Evolutionary conservation across 225 moss, liverwort and hornwort genomes (phyloP).

Genomic region (Physcomitrium patens): DNA sequence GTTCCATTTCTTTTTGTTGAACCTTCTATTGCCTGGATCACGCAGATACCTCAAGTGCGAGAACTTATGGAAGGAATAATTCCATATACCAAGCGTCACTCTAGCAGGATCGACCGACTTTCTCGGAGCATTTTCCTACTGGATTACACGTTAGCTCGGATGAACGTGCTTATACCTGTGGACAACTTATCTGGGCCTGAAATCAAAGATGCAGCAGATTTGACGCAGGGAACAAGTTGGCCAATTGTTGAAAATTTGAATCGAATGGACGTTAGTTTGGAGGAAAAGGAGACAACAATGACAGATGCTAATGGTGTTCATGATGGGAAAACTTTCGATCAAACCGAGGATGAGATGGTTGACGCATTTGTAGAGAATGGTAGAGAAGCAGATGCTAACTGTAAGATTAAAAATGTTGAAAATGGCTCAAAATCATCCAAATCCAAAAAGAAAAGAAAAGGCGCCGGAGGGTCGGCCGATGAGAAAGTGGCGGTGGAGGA

Average conservation of each 20-base stretch:
- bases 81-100: constrained; percentile 88
- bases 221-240: constrained; percentile 51
- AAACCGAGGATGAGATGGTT: constrained; percentile 34
- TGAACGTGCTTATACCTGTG: constrained; percentile 62
- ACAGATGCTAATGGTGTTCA: constrained; percentile 18
- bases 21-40: constrained; percentile 1
- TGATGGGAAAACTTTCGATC: constrained; percentile 13
- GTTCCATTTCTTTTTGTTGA: neutral
- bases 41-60: constrained; percentile 80
- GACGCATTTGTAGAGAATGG: constrained; percentile 21
- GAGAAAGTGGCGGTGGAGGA: constrained; percentile 4
- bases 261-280: constrained; percentile 1
- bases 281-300: constrained; percentile 16
- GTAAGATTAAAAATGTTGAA: neutral
- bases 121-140: constrained; percentile 77
- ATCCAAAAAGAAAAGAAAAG: constrained; percentile 8
- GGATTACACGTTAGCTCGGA: constrained; percentile 74
- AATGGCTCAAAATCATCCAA: constrained; percentile 10
- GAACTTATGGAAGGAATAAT: constrained; percentile 89
- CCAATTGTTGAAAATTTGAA: constrained; percentile 38
- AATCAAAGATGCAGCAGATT: constrained; percentile 11
- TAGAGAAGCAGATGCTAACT: constrained; percentile 14
- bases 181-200: constrained; percentile 32
- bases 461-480: neutral
- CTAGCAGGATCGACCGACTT: constrained; percentile 78